Evolutionary conservation across 768 basidiomycete genomes (phyloP), one percentile per base, ranked within the genome.

Genomic region (Nidularia pulvinata): DNA sequence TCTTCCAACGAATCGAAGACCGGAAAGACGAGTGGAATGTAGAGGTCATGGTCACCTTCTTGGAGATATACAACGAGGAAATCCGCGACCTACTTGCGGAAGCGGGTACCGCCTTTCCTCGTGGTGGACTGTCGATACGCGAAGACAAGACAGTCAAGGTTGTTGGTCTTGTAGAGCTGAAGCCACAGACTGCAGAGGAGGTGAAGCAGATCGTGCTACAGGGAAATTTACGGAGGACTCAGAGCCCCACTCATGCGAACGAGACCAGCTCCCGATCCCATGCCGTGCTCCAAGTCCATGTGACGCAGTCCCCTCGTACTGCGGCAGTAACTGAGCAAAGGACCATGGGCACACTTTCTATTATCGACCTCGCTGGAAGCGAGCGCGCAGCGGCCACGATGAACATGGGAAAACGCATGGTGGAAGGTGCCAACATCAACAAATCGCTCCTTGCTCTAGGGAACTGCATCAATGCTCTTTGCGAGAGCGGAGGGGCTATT

Each of bases 21-120:
- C 83, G 89, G 50, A 84, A 76, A 60, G 92, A 91, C 52, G 91
- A 97, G 35, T 86, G 86, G 82, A 88, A 86, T 52, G 85, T 88
- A 45, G 90, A 94, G 61, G 90, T 98, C 50, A 81, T 88, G 61
- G 91, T 98, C 50, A 96, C 95, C 3, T 98, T 98, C 73, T 84
- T 99, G 54, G 97, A 99, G 70, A 98, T 99, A 52, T 99, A 99
- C 77, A 98, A 98, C 68, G 97, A 99, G 71, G 93, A 93, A 67
- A 99, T 99, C 59, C 89, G 94, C 9, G 97, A 99, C 69, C 86
- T 99, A 35, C 86, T 99, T 46, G 73, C 87, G 1, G 94, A 96
- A 56, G 74, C 85, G 11, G 82, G 83, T n/a, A 68, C 78, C 2
- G 73, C 76, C 33, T 65, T 68, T 19, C 85, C 88, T 37, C 84